Base-by-base conservation (phyloP, 176 grass and related monocot species). In the Musa itinerans region DNA sequence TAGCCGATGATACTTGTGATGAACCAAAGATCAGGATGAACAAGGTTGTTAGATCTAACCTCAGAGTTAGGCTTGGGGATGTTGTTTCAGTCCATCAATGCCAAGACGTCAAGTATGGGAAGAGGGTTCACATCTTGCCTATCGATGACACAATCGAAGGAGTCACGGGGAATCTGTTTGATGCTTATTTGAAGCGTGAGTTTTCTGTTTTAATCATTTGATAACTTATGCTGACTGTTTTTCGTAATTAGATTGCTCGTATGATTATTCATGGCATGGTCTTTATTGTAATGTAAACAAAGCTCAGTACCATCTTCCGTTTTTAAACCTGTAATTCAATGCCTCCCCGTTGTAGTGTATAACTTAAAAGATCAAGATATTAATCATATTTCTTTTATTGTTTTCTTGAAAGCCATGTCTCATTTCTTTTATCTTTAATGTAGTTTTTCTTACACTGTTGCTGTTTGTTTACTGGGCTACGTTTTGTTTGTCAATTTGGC, bases 41-140 rank as follows among this genome's bases (percentile, higher is more conserved):
- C 81, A 84, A 84, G 73, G 87, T 78, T 50, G 87, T 89, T 66
- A 81, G 87, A 20, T 54, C 63, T 59, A 89, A 89, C 78, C 78
- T 89, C 34, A 79, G 78, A 3, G 64, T 86, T 14, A 27, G 51
- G 10, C 89, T 91, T 19, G 73, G 77, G 11, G 85, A 91, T 79
- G 8, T 83, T 12, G 79, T 87, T 66, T 68, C 82, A 61, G 73
- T 84, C 50, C 65, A 26, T 2, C 80, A 26, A 10, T 64, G 67
- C 53, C 10, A 8, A 6, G 25, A 0, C 70, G 23, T 76, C 50
- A 24, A 11, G 54, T 59, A 77, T 72, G 79, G 53, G 29, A 16
- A 53, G 13, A 22, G 24, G 0, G 22, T 91, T 16, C 23, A 24
- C 61, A 11, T 77, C 11, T 11, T 58, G 11, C 79, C 82, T 1